Conservation (phyloP, 1,139 yeast species). For the Hyphopichia burtonii region DNA sequence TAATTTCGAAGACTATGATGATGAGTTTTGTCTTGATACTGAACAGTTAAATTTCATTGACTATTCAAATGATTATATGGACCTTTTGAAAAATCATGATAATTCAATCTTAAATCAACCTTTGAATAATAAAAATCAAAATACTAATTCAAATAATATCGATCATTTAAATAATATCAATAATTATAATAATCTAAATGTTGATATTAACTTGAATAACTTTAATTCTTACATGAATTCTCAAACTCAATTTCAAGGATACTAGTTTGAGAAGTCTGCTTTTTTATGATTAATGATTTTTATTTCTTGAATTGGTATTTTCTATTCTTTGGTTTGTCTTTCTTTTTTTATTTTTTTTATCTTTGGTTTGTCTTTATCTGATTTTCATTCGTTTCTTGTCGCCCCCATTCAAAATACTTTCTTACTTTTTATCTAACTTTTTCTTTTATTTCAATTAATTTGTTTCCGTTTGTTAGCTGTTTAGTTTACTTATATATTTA, state of each 20-base stretch:
- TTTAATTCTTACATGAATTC: conserved; percentile 1
- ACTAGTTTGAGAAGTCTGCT: neutral
- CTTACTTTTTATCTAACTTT: no score
- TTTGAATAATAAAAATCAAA: neutral
- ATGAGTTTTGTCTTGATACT: conserved; percentile 45
- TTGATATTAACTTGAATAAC: neutral
- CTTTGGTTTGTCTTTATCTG: neutral
- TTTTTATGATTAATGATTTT: neutral
- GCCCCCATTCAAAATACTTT: no score
- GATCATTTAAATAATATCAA: neutral
- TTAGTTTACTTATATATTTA: neutral
- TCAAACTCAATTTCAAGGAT: conserved; percentile 1
- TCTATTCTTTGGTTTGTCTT: neutral
- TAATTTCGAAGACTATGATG: conserved; percentile 38
- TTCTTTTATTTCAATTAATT: no score
- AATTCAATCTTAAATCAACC: neutral
- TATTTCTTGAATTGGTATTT: neutral
- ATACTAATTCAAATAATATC: neutral
- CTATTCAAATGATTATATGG: conserved; percentile 2
- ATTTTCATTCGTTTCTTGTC: neutral
- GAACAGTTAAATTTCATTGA: conserved; percentile 35
- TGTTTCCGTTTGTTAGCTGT: no score
- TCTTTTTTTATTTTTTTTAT: neutral
- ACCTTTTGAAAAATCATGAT: neutral
- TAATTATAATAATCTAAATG: neutral